phyloP scores from a whole-genome alignment of 495 filamentous ascomycete genomes.

The Xylaria curta region DNA sequence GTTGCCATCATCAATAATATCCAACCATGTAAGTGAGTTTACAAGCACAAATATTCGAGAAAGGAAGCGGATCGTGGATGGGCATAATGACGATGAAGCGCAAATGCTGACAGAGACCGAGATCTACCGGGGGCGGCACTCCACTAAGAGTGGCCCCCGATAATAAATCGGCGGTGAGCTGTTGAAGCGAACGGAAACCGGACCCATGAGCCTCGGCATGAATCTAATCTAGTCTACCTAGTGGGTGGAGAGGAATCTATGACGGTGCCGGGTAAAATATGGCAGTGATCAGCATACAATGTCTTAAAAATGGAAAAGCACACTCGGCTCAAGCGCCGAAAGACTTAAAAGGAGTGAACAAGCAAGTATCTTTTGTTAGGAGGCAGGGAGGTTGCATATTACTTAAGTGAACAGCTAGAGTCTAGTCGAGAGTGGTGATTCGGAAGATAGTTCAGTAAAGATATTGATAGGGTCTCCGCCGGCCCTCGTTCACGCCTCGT shows the following conservation, averaged over 20 bases:
- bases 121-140: not conserved
- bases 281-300: not conserved
- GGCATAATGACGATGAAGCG: not conserved
- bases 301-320: not conserved
- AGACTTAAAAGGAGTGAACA: too few relatives aligned
- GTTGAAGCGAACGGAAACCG: not conserved
- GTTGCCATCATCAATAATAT: slow-evolving; percentile 15
- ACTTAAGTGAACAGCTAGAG: too few relatives aligned
- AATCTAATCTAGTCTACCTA: not conserved
- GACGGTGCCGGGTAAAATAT: not conserved
- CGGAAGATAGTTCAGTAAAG: not conserved
- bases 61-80: not conserved
- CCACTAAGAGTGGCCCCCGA: slow-evolving; percentile 14
- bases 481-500: too few relatives aligned
- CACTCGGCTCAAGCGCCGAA: too few relatives aligned
- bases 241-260: not conserved
- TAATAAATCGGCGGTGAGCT: slow-evolving; percentile 12
- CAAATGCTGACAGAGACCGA: slow-evolving; percentile 14
- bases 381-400: too few relatives aligned
- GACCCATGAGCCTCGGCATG: not conserved
- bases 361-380: too few relatives aligned
- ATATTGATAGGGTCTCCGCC: not conserved
- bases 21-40: not conserved
- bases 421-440: too few relatives aligned
- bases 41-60: not conserved